Conservation (phyloP, 805 yeast species). For the Saturnispora mendoncae region DNA sequence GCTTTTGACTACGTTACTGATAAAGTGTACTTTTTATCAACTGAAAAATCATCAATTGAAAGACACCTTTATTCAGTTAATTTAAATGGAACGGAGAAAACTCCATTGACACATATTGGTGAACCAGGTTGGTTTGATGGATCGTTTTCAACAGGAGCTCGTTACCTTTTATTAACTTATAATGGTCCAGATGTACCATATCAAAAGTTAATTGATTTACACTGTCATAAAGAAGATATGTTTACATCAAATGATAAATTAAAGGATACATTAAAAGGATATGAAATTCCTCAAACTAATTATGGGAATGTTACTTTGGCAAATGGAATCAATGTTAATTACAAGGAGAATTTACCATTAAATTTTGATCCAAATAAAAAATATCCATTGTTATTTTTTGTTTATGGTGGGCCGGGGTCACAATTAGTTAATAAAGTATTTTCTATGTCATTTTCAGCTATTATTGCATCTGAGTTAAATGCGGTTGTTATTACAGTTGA, state of each 20-base stretch:
- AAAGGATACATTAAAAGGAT: constrained; percentile 30
- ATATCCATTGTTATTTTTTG: constrained; percentile 83
- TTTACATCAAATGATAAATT: constrained; percentile 43
- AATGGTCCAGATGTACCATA: constrained; percentile 74
- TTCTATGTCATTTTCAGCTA: constrained; percentile 57
- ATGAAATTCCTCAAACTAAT: constrained; percentile 47
- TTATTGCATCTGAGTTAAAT: constrained; percentile 65
- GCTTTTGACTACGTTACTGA: constrained; percentile 47
- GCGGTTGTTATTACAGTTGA: constrained; percentile 92
- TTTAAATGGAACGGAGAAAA: constrained; percentile 38
- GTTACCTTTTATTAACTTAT: constrained; percentile 63
- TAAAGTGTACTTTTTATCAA: constrained; percentile 59
- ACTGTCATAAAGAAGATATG: constrained; percentile 30
- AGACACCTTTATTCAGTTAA: constrained; percentile 72
- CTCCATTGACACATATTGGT: constrained; percentile 41
- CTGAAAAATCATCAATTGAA: constrained; percentile 71
- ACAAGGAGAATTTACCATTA: constrained; percentile 70
- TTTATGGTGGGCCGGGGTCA: constrained; percentile 94
- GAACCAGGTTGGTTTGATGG: constrained; percentile 59
- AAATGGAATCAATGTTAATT: constrained; percentile 38
- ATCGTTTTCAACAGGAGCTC: constrained; percentile 71
- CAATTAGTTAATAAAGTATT: constrained; percentile 66
- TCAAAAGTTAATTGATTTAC: constrained; percentile 60
- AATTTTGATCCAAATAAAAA: constrained; percentile 49
- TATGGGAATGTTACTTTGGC: constrained; percentile 45